Evolutionary conservation across 2,329 filamentous ascomycete species (phyloP).

Genomic region (Huntiella abstrusa): DNA sequence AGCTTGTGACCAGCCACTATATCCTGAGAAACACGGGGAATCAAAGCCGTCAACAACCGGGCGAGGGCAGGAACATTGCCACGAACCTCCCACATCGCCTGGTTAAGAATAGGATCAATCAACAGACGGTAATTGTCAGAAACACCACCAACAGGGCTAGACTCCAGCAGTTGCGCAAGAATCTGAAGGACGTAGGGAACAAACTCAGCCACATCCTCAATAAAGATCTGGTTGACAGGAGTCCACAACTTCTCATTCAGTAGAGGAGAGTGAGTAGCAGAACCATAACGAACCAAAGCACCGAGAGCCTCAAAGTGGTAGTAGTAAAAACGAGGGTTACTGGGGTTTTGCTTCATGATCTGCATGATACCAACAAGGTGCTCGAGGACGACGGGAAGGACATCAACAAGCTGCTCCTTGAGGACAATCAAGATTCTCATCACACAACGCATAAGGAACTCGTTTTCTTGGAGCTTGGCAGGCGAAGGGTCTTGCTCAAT

Average conservation of each 20-base stretch:
- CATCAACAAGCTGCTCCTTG: conserved; percentile 56
- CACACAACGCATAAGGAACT: conserved; percentile 95
- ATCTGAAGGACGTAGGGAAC: conserved; percentile 94
- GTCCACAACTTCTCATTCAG: conserved; percentile 68
- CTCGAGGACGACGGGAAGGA: conserved; percentile 59
- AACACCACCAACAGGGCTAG: conserved; percentile 59
- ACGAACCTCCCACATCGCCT: conserved; percentile 74
- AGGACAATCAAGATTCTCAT: conserved; percentile 96
- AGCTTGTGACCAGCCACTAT: conserved; percentile 67
- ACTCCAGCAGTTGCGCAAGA: conserved; percentile 75
- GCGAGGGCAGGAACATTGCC: conserved; percentile 88
- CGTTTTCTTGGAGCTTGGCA: conserved; percentile 93
- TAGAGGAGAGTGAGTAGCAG: conserved; percentile 45
- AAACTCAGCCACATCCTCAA: conserved; percentile 79
- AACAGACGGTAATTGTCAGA: conserved; percentile 66
- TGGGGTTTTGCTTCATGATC: conserved; percentile 84
- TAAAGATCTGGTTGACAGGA: conserved; percentile 63
- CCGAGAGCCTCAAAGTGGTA: conserved; percentile 93
- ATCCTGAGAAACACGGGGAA: conserved; percentile 53
- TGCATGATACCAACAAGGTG: conserved; percentile 80
- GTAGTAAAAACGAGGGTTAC: conserved; percentile 96
- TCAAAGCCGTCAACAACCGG: conserved; percentile 65
- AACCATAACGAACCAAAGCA: conserved; percentile 57
- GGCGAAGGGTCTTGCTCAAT: conserved; percentile 72
- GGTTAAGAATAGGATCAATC: conserved; percentile 58